Evolutionary conservation across 768 basidiomycete genomes (phyloP).

Genomic region (Tricholoma saponaceum): DNA sequence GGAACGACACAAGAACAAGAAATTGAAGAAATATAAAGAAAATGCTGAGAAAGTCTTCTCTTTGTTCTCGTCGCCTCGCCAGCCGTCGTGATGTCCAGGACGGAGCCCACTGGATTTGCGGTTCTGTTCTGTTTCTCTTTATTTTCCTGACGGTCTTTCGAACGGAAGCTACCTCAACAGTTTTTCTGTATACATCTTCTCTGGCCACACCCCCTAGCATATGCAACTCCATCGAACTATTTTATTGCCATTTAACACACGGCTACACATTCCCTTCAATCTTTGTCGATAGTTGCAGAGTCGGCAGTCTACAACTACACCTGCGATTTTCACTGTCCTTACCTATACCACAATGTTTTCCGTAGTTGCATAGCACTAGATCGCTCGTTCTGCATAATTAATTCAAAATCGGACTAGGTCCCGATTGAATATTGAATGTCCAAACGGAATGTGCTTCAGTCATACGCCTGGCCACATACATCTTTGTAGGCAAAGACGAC

Average conservation of each 20-base stretch:
- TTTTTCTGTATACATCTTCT: constrained; percentile 13
- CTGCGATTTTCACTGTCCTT: constrained; percentile 14
- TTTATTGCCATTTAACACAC: constrained; percentile 24
- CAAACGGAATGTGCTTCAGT: too few species aligned
- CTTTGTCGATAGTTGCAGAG: constrained; percentile 7
- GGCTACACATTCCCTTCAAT: constrained; percentile 13
- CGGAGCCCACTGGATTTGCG: constrained; percentile 5
- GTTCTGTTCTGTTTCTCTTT: constrained; percentile 6
- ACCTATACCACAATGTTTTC: constrained; percentile 19
- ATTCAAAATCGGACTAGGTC: not conserved
- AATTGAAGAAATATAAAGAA: constrained; percentile 83
- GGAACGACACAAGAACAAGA: constrained; percentile 68
- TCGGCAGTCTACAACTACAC: constrained; percentile 4
- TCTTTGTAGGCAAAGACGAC: too few species aligned
- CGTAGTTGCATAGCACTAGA: constrained; percentile 19
- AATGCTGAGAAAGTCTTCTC: constrained; percentile 84
- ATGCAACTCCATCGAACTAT: constrained; percentile 23
- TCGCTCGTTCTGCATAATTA: constrained; percentile 7
- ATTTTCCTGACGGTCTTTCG: not conserved
- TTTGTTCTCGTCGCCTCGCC: constrained; percentile 72
- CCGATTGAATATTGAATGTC: too few species aligned
- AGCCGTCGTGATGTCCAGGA: constrained; percentile 23
- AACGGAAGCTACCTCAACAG: not conserved
- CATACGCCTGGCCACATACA: too few species aligned
- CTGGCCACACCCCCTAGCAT: constrained; percentile 11